A percentile compares a stretch with the other conserved stretches of the same genome.
phyloP scores from a whole-genome alignment of 768 basidiomycete species.

The Hortiboletus campestris region DNA sequence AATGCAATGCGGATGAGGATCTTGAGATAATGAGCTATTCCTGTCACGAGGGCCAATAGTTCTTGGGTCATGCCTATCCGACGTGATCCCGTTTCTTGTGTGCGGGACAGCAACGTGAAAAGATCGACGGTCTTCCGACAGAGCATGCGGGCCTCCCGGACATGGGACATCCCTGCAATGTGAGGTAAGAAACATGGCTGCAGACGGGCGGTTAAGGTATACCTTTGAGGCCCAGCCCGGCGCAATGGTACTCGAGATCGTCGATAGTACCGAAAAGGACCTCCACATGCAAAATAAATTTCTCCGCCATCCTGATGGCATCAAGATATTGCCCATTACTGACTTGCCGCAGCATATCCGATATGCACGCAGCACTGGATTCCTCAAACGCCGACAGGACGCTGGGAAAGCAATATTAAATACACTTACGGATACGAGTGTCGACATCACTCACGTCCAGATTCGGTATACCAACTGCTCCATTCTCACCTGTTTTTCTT shows the following conservation, averaged over 20 bases:
- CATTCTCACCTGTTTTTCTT: conserved; percentile 90
- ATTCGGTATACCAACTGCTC: conserved; percentile 98
- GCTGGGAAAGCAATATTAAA: conserved; percentile 37
- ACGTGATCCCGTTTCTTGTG: conserved; percentile 87
- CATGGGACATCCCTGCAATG: conserved; percentile 87
- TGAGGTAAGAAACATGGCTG: conserved; percentile 12
- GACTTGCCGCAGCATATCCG: conserved; percentile 97
- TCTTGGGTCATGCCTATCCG: conserved; percentile 98
- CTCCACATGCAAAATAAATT: conserved; percentile 97
- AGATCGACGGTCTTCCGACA: conserved; percentile 99
- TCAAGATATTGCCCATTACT: conserved; percentile 96
- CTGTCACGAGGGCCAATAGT: conserved; percentile 93
- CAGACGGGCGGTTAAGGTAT: conserved; percentile 24
- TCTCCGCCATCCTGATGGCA: conserved; percentile 97
- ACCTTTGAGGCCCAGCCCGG: conserved; percentile 82
- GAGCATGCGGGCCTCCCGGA: conserved; percentile 96
- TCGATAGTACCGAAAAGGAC: conserved; percentile 96
- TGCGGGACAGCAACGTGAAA: conserved; percentile 93
- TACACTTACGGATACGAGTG: background rate
- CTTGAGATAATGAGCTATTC: conserved; percentile 99
- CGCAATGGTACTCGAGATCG: conserved; percentile 89
- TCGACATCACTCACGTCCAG: conserved; percentile 76
- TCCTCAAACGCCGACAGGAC: conserved; percentile 98
- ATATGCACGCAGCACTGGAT: conserved; percentile 98
- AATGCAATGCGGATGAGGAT: conserved; percentile 98